Evolutionary conservation across 352 stramenopile genomes (phyloP), one percentile per base, ranked within the genome.

Genomic region (Phytopythium oedochilum): DNA sequence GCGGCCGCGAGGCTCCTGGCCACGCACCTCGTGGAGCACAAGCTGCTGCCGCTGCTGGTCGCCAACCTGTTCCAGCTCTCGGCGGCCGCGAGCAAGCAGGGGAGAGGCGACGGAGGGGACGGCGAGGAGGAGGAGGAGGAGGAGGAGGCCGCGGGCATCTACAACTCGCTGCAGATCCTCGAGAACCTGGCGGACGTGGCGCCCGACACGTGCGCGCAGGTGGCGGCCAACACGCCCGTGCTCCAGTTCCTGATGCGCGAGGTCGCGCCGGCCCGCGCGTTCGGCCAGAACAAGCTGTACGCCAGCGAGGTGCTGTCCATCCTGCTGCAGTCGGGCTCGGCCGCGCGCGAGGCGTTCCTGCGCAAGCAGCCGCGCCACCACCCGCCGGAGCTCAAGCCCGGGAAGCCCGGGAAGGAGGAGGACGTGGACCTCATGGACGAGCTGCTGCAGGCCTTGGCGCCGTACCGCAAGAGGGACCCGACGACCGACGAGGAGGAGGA

Each of bases 391-490:
- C 25, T 26, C 7, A 32, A 34, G 44, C 29, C 44, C 44, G 25
- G 68, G 29, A 51, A 64, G 26, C 14, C 17, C 22, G 18, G 20
- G 15, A 53, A 22, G 10, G 44, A 68, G 23, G 53, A 59, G 18
- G 65, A 57, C 18, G 57, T 68, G 43, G 78, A 98, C 65, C 74
- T 93, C 8, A 84, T 98, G 62, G 96, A 98, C 66, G 68, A 81
- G 17, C 64, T 98, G 9, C 68, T 98, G 20, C 88, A 97, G 67
- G 80, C 82, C 4, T 63, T 97, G 40, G 89, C 89, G 18, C 65
- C 72, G 36, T 98, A 95, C 70, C 72, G 93, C 25, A 97, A 97
- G 59, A 77, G 73, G 47, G 75, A 97, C 49, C 88, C 93, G 2
- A 45, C 43, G 23, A 75, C 40, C 48, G 72, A 85, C 0, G 83